Evolutionary conservation across 805 yeast genomes (phyloP).

Genomic region (Ogataea nitratoaversa): DNA sequence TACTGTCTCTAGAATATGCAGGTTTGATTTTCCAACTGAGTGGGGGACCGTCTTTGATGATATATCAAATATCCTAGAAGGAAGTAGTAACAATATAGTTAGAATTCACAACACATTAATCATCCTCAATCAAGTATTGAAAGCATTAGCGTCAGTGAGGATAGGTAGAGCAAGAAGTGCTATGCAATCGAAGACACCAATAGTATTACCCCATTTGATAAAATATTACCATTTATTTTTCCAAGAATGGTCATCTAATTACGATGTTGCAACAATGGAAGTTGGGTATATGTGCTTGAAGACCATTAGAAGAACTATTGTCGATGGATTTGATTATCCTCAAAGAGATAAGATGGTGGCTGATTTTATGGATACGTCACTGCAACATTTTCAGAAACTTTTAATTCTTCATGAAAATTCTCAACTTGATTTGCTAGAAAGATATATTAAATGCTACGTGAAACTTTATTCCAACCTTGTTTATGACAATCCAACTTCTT

Average conservation of each 20-base stretch:
- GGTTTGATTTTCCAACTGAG: constrained; percentile 80
- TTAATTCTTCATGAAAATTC: constrained; percentile 49
- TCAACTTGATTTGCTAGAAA: constrained; percentile 50
- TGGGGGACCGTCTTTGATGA: constrained; percentile 84
- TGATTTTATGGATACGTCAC: constrained; percentile 55
- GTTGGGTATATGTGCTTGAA: constrained; percentile 77
- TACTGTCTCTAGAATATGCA: constrained; percentile 69
- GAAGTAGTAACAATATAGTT: constrained; percentile 44
- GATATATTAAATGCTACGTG: constrained; percentile 68
- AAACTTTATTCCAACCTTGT: constrained; percentile 65
- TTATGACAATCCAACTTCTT: constrained; percentile 60
- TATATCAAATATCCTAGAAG: constrained; percentile 41
- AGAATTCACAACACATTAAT: constrained; percentile 59
- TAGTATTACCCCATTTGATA: constrained; percentile 55
- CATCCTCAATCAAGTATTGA: constrained; percentile 73
- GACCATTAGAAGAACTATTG: constrained; percentile 64
- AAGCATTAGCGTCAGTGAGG: constrained; percentile 66
- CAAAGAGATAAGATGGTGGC: constrained; percentile 53
- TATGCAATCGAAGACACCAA: constrained; percentile 66
- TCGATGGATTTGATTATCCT: constrained; percentile 72
- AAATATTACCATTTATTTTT: constrained; percentile 57
- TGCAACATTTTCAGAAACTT: constrained; percentile 57
- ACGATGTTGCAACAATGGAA: constrained; percentile 57
- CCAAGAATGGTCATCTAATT: constrained; percentile 53
- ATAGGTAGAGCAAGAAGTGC: constrained; percentile 81